A percentile compares a stretch with the other conserved stretches of the same genome.
Evolutionary conservation across 495 filamentous ascomycete species (phyloP).

Genomic region (Apodospora peruviana): DNA sequence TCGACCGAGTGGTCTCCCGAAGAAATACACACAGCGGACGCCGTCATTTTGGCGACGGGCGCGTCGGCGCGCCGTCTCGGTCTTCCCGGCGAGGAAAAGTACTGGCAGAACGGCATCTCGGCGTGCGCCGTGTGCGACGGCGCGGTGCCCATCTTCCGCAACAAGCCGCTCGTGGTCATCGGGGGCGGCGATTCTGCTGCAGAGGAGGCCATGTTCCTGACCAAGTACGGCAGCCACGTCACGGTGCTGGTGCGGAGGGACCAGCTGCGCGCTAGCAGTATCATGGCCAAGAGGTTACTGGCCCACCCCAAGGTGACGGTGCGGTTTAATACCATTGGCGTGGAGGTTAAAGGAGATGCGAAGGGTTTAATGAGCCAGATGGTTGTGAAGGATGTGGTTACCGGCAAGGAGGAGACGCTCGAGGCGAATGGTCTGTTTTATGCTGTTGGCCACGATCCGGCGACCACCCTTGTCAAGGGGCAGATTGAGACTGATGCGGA

Average conservation of each 20-base stretch:
- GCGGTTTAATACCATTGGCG: constrained; percentile 72
- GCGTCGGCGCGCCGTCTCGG: constrained; percentile 80
- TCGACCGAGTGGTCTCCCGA: constrained; percentile 79
- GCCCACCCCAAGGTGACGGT: constrained; percentile 85
- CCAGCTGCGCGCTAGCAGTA: constrained; percentile 76
- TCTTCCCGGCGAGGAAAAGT: constrained; percentile 84
- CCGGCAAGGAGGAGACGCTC: constrained; percentile 71
- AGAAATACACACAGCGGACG: constrained; percentile 74
- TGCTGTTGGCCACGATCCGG: constrained; percentile 94
- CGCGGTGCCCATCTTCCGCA: constrained; percentile 92
- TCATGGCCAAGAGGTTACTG: constrained; percentile 83
- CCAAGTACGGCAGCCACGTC: constrained; percentile 93
- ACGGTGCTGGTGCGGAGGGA: constrained; percentile 88
- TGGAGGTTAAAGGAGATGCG: constrained; percentile 77
- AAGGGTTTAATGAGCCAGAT: constrained; percentile 83
- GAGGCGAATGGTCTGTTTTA: constrained; percentile 95
- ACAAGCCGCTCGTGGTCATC: constrained; percentile 92
- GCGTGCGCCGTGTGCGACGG: constrained; percentile 98
- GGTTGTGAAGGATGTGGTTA: constrained; percentile 69
- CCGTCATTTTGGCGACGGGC: constrained; percentile 91
- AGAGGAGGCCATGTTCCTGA: constrained; percentile 95
- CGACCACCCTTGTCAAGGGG: constrained; percentile 78
- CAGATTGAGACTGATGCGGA: constrained; percentile 83
- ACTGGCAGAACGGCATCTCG: constrained; percentile 94
- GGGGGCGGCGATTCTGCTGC: constrained; percentile 96